phyloP scores from a whole-genome alignment of 441 rosid species.

The Aleurites moluccanus region DNA sequence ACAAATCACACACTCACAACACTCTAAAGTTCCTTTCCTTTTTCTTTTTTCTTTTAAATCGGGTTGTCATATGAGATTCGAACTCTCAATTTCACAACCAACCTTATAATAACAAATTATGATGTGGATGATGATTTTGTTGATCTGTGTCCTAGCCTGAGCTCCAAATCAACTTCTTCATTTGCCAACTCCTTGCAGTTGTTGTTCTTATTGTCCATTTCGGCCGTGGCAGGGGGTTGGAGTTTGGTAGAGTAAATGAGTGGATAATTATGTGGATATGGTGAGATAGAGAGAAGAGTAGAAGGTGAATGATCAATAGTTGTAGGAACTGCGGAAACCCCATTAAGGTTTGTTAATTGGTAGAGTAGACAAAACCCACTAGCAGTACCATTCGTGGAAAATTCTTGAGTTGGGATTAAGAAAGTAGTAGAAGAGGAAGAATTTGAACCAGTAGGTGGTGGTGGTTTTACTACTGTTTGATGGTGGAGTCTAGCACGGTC shows the following conservation, averaged over 20 bases:
- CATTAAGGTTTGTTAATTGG: constrained; percentile 67
- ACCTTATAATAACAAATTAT: background rate
- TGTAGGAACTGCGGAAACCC: constrained; percentile 31
- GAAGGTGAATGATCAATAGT: constrained; percentile 38
- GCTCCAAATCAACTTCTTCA: constrained; percentile 91
- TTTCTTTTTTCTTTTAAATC: too few species aligned
- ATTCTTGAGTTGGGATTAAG: constrained; percentile 48
- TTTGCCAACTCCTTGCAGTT: constrained; percentile 25
- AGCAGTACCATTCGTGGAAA: constrained; percentile 33
- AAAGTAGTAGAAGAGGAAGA: constrained; percentile 37
- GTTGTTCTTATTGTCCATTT: constrained; percentile 6
- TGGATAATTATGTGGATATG: constrained; percentile 29
- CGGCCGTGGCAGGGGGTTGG: too few species aligned
- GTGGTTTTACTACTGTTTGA: constrained; percentile 14
- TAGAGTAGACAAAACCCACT: constrained; percentile 55
- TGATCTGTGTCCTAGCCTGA: constrained; percentile 70
- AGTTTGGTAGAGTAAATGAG: too few species aligned
- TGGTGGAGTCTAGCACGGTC: constrained; percentile 82
- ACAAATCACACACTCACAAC: constrained; percentile 15
- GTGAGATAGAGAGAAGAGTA: constrained; percentile 48
- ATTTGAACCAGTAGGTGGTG: background rate
- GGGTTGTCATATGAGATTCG: too few species aligned
- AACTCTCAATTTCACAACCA: too few species aligned
- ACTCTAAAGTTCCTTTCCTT: too few species aligned
- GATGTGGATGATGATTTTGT: constrained; percentile 43